Base-by-base conservation (phyloP, 768 basidiomycete genomes). In the Hortiboletus flavorubellus region DNA sequence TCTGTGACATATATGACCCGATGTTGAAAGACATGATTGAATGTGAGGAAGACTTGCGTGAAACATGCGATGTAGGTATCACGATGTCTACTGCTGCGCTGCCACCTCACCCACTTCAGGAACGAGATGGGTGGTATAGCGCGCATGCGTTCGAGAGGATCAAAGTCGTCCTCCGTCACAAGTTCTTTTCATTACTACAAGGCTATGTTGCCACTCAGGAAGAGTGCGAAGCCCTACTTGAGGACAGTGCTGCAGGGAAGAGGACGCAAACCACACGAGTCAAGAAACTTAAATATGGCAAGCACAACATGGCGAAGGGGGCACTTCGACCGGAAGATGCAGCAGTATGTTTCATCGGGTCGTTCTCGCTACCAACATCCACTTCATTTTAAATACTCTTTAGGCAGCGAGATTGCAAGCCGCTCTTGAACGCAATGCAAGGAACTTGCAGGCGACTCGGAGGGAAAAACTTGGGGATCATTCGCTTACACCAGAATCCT, bases 61-160 rank as follows among this genome's bases (percentile, higher is more conserved):
- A 89, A 56, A 75, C 70, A 12, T 93, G 91, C 68, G 78, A 92
- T 65, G 93, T 95, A 56, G 63, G 89, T 76, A 7, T 8, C 31
- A 16, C 26, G 1, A 37, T 33, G 12, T n/a, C n/a, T 26, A 9
- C 35, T n/a, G 10, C 16, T 39, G 23, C n/a, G 23, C 9, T 39
- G 34, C 47, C 18, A 50, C 45, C 40, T 62, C 30, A 54, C 14
- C 26, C 44, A 37, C 49, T 35, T 31, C 55, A 89, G 87, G 86
- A 90, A 74, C 84, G 86, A 46, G 89, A 93, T 63, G 95, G 95
- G 2, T 98, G 94, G 94, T 97, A 88, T 65, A 84, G 83, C 5
- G 75, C 81, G 0, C 82, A 85, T 58, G 81, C 86, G 4, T 78
- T 94, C 54, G 89, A 92, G 59, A 82, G 84, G 54, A 94, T 98